A percentile compares a stretch with the other conserved stretches of the same genome.
These are phyloP conservation scores for Seiridium unicorne DNA, from an alignment of 2,329 filamentous ascomycete genomes.

Conservation along the genomic window DNA sequence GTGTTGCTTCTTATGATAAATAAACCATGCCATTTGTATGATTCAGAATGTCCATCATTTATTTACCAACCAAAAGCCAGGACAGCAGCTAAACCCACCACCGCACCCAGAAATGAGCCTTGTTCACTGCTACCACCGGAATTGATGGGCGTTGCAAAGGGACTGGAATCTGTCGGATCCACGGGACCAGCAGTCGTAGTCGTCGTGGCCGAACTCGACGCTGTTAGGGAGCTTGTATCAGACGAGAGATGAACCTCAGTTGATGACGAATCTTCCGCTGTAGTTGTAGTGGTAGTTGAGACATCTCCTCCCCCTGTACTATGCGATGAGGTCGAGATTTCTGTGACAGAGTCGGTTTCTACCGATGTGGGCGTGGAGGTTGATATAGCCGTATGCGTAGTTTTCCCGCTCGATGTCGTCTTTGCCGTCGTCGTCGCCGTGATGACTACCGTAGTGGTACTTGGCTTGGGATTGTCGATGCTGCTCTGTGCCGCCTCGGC, in stretches of 20 bases:
- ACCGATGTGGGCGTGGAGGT: neutral
- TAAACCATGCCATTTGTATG: too few species aligned
- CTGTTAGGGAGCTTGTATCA: neutral
- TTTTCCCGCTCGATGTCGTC: neutral
- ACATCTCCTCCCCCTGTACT: neutral
- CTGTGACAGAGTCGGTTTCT: neutral
- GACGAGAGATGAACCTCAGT: neutral
- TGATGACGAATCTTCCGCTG: neutral
- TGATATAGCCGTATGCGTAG: neutral
- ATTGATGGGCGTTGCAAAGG: neutral
- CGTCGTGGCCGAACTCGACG: neutral
- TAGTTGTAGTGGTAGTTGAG: too few species aligned
- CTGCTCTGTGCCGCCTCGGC: conserved; percentile 25
- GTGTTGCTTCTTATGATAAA: too few species aligned
- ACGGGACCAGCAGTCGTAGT: neutral
- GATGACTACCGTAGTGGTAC: conserved; percentile 15
- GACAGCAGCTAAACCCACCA: neutral
- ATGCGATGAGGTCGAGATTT: neutral
- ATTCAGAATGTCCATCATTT: neutral
- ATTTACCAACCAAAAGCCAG: neutral
- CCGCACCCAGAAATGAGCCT: neutral
- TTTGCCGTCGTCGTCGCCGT: neutral
- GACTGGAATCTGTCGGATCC: conserved; percentile 1
- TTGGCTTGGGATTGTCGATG: conserved; percentile 13
- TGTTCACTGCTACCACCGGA: neutral